Percentiles rank a stretch among this genome's conserved stretches.
These are phyloP conservation scores for Tothia fuscella DNA, from an alignment of 2,329 filamentous ascomycete genomes.

Conservation along the genomic window DNA sequence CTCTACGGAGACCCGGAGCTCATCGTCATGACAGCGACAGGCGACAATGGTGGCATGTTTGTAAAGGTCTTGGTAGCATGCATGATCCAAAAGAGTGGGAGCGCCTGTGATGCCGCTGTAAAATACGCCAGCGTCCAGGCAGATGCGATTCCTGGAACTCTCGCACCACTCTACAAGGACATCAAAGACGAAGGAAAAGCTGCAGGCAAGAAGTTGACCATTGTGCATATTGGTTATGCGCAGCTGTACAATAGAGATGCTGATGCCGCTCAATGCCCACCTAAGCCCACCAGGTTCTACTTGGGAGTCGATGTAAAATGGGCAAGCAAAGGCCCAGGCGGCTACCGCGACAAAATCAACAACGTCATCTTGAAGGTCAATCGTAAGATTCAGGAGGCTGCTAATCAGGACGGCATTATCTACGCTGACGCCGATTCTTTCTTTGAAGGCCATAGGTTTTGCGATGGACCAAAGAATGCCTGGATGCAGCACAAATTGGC, in stretches of 20 bases:
- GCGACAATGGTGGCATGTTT: slow-evolving; percentile 3
- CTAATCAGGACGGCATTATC: background rate
- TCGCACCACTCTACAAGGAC: background rate
- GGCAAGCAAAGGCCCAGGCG: background rate
- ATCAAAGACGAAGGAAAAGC: background rate
- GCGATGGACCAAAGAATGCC: slow-evolving; percentile 1
- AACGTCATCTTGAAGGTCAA: slow-evolving; percentile 1
- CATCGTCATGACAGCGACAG: slow-evolving; percentile 2
- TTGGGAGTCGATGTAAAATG: slow-evolving; percentile 1
- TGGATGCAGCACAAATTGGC: slow-evolving; percentile 5
- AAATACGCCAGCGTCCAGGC: background rate
- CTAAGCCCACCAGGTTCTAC: background rate
- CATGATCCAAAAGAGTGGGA: background rate
- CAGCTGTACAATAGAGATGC: background rate
- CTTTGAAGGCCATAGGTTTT: slow-evolving; percentile 5
- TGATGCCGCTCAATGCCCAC: background rate
- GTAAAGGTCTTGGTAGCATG: background rate
- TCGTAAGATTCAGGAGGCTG: background rate
- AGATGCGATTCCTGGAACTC: background rate
- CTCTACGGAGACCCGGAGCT: background rate
- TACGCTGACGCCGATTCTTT: background rate
- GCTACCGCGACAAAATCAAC: slow-evolving; percentile 3
- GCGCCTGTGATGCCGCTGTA: background rate
- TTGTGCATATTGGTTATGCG: slow-evolving; percentile 4
- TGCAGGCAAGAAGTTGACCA: background rate